Evolutionary conservation across 805 yeast species (phyloP).

Genomic region (Yarrowia bubula): DNA sequence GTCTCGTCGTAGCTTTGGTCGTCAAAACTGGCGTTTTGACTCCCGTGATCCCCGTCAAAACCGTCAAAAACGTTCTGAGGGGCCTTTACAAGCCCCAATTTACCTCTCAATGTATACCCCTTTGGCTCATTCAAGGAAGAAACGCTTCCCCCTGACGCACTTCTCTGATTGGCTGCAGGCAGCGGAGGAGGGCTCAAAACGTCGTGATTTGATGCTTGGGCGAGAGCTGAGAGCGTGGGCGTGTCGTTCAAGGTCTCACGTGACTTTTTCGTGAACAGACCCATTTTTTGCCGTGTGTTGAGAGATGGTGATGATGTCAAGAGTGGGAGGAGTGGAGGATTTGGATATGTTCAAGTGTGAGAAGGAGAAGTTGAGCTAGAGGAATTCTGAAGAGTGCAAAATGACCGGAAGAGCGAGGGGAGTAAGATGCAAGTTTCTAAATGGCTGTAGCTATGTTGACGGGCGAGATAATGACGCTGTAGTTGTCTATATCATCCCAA

Average conservation of each 20-base stretch:
- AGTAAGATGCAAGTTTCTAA: too few relatives aligned
- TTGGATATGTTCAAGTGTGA: too few relatives aligned
- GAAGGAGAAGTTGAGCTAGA: too few relatives aligned
- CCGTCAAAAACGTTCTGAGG: conserved; percentile 5
- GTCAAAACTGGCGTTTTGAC: not conserved
- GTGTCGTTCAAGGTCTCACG: not conserved
- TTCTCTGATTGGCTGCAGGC: not conserved
- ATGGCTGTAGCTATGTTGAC: too few relatives aligned
- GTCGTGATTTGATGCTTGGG: not conserved
- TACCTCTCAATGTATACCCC: not conserved
- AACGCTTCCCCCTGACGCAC: not conserved
- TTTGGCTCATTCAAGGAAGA: not conserved
- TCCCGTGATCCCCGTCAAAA: not conserved
- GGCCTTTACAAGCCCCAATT: not conserved
- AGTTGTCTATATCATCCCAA: too few relatives aligned
- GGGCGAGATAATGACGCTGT: too few relatives aligned
- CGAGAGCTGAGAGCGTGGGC: not conserved
- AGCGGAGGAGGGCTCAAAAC: not conserved
- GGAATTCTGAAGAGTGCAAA: too few relatives aligned
- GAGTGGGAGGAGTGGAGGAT: not conserved
- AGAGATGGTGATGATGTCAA: not conserved
- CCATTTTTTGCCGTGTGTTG: not conserved
- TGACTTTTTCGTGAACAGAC: conserved; percentile 8
- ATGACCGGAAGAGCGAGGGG: too few relatives aligned
- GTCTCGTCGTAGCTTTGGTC: not conserved